These are phyloP conservation scores for Phaeosphaeriaceae sp. DNA, from an alignment of 2,329 filamentous ascomycete genomes.

Conservation along the genomic window DNA sequence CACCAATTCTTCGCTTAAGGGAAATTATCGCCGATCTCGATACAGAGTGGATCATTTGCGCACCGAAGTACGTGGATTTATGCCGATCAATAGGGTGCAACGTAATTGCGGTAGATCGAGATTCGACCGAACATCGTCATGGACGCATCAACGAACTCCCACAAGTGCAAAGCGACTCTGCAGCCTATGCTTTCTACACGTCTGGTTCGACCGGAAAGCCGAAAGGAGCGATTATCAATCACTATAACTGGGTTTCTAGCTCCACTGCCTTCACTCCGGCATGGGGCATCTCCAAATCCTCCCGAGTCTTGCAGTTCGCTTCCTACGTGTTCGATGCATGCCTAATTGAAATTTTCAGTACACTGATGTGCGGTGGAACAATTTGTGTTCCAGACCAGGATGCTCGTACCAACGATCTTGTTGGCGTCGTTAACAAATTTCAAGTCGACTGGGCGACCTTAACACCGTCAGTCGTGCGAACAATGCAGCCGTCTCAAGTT, in stretches of 20 bases:
- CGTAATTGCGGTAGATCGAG: constrained; percentile 42
- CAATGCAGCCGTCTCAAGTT: constrained; percentile 37
- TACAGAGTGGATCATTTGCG: constrained; percentile 36
- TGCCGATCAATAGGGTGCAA: constrained; percentile 35
- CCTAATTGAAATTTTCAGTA: constrained; percentile 56
- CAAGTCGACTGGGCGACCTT: constrained; percentile 52
- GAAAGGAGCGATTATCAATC: constrained; percentile 68
- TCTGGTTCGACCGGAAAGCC: constrained; percentile 64
- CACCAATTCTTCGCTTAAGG: constrained; percentile 45
- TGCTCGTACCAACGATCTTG: constrained; percentile 54
- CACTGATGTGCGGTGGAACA: constrained; percentile 54
- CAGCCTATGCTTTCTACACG: constrained; percentile 68
- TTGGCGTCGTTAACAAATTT: constrained; percentile 48
- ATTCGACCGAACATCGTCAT: constrained; percentile 49
- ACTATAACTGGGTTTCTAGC: constrained; percentile 62
- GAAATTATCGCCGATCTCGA: constrained; percentile 43
- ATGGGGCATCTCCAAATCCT: constrained; percentile 55
- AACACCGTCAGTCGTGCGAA: constrained; percentile 51
- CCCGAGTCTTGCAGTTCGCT: constrained; percentile 62
- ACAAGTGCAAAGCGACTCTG: constrained; percentile 52
- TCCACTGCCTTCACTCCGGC: constrained; percentile 32
- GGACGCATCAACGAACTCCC: constrained; percentile 36
- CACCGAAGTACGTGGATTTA: constrained; percentile 29
- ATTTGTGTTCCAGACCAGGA: constrained; percentile 58
- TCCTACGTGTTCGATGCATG: constrained; percentile 55